Evolutionary conservation across 2,329 filamentous ascomycete genomes (phyloP), one percentile per base, ranked within the genome.

Genomic region (Cladophialophora psammophila): DNA sequence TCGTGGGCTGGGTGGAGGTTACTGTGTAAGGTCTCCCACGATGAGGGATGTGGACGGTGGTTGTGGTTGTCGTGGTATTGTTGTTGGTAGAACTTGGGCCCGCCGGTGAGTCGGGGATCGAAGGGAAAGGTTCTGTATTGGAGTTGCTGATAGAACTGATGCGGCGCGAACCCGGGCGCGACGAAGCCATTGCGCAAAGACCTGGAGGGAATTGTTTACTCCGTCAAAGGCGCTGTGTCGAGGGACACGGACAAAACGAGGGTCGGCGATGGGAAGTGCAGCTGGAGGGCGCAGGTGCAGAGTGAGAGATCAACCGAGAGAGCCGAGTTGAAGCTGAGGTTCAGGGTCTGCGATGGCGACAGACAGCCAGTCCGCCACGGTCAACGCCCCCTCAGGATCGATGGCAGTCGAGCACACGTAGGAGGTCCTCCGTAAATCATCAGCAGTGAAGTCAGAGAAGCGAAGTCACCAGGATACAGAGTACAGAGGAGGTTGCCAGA

Each of bases 61-160:
- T 61, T 2, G 59, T 62, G 9, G 67, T 69, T 7, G 69, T 69
- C 1, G 62, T 68, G 5, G 67, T 64, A 2, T 60, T 62, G 18
- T 65, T 64, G n/a, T 34, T 63, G 52, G 48, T 20, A 26, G 60
- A 64, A 36, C 66, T 67, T n/a, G 67, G 64, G 15, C 60, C 68
- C 6, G 52, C 64, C 9, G 65, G 42, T 5, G 65, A 65, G 0
- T 61, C 63, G 31, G 63, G 66, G 34, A 70, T 66, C 18, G 68
- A 40, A 31, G 69, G 69, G 42, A 71, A 71, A 9, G 69, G 67
- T 52, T 71, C 69, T n/a, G 62, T 67, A 57, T 66, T 65, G 40
- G 32, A 36, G 56, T 56, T 59, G 32, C 59, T 63, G 55, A 59
- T 48, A 38, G 15, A 57, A 38, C 57, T 62, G 59, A 48, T 57